Conservation (phyloP, 2,329 filamentous ascomycete genomes). For the Alternaria gaisen region DNA sequence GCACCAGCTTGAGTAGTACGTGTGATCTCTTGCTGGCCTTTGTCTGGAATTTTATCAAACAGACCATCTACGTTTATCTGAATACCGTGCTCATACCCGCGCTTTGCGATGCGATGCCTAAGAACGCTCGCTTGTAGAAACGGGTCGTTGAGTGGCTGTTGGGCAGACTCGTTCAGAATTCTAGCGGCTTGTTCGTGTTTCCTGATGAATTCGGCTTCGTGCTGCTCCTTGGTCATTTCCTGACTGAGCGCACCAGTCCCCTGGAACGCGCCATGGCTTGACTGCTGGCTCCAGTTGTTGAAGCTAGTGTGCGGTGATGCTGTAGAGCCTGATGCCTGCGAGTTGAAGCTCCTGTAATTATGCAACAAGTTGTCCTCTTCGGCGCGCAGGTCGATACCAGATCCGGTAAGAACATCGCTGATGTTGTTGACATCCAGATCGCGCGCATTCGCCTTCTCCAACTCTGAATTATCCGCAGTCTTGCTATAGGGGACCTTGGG, state of each 20-base stretch:
- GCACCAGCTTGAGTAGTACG: conserved; percentile 61
- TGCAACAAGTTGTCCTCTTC: conserved; percentile 84
- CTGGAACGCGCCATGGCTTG: conserved; percentile 50
- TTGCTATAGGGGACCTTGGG: conserved; percentile 67
- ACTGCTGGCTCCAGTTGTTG: conserved; percentile 55
- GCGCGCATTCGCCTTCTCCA: conserved; percentile 63
- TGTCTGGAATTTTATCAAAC: conserved; percentile 53
- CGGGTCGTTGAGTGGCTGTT: conserved; percentile 76
- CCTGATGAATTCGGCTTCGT: conserved; percentile 70
- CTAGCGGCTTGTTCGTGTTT: conserved; percentile 73
- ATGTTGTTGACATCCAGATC: conserved; percentile 74
- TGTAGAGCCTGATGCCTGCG: conserved; percentile 47
- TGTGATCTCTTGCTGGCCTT: conserved; percentile 39
- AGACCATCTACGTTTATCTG: conserved; percentile 66
- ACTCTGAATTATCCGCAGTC: conserved; percentile 50
- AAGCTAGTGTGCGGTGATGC: conserved; percentile 57
- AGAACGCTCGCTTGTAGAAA: conserved; percentile 73
- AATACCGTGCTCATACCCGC: conserved; percentile 66
- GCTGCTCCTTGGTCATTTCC: conserved; percentile 69
- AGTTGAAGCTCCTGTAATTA: conserved; percentile 64
- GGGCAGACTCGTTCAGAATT: conserved; percentile 66
- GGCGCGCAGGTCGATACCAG: conserved; percentile 85
- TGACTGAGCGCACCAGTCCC: conserved; percentile 58
- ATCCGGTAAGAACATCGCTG: conserved; percentile 83
- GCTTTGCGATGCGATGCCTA: conserved; percentile 64